Evolutionary conservation across 306 rosid genomes (phyloP).

Genomic region (Lathyrus sativus): DNA sequence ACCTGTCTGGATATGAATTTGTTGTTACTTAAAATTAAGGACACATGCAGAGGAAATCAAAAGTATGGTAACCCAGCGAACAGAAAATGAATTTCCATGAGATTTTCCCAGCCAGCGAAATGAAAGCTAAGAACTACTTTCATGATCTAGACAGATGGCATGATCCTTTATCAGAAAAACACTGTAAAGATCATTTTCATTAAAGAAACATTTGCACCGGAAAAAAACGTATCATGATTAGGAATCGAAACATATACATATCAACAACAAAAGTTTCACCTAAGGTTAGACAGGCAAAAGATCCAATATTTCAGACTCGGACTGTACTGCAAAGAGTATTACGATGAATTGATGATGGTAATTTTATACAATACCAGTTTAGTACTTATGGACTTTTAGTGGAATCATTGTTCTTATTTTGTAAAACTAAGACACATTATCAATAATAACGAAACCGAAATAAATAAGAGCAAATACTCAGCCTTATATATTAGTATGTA

Average conservation of each 20-base stretch:
- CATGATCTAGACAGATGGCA: conserved; percentile 10
- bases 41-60: conserved; percentile 12
- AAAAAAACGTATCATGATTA: conserved; percentile 9
- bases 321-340: not conserved
- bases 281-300: not conserved
- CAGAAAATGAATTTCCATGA: conserved; percentile 29
- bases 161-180: conserved; percentile 24
- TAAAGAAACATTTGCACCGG: conserved; percentile 14
- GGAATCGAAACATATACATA: conserved; percentile 22
- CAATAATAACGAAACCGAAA: conserved; percentile 5
- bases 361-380: conserved; percentile 5
- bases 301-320: not conserved
- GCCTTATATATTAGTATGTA: conserved; percentile 3
- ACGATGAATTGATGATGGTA: conserved; percentile 8
- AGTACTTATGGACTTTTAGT: not conserved
- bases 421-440: conserved; percentile 11
- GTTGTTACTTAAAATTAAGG: conserved; percentile 35
- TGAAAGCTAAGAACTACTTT: conserved; percentile 21
- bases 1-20: conserved; percentile 71
- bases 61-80: conserved; percentile 17
- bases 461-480: conserved; percentile 21
- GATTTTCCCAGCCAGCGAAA: conserved; percentile 15
- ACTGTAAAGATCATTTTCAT: conserved; percentile 9
- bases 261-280: not conserved
- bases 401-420: not conserved